These are phyloP conservation scores for Bolboschoenoplectus hybrid DNA, from an alignment of 202 grass and related monocot genomes.

Conservation along the genomic window DNA sequence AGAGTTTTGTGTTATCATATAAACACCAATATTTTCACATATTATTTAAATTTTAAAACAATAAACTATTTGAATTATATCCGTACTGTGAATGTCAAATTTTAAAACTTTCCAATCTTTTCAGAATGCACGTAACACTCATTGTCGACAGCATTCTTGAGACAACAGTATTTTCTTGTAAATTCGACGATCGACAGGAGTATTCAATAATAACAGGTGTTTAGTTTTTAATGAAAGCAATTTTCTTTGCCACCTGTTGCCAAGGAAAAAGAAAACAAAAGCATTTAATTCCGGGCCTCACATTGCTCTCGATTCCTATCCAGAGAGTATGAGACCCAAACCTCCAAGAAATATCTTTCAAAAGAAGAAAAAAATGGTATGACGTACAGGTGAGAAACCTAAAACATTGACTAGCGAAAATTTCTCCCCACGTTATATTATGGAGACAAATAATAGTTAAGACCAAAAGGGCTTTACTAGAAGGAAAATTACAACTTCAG, in stretches of 20 bases:
- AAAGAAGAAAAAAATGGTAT: not conserved
- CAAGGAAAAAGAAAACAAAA: not conserved
- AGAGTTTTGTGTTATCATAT: not conserved
- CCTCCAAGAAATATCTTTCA: not conserved
- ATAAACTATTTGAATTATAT: not conserved
- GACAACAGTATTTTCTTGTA: not conserved
- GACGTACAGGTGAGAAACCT: not conserved
- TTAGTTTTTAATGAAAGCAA: too few species aligned
- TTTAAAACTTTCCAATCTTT: not conserved
- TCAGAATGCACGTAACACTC: not conserved
- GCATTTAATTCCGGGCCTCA: not conserved
- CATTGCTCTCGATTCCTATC: not conserved
- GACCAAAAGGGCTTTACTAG: not conserved
- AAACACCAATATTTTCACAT: not conserved
- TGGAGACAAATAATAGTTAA: not conserved
- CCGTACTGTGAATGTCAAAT: not conserved
- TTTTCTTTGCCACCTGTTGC: not conserved
- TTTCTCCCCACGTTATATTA: not conserved
- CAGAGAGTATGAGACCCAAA: not conserved
- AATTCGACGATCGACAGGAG: too few species aligned
- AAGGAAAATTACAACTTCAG: not conserved
- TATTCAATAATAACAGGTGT: too few species aligned
- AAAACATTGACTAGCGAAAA: not conserved
- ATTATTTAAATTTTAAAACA: not conserved
- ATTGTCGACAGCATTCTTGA: not conserved